These are phyloP conservation scores for Ceriops tagal DNA, from an alignment of 345 rosid species.

Conservation along the genomic window DNA sequence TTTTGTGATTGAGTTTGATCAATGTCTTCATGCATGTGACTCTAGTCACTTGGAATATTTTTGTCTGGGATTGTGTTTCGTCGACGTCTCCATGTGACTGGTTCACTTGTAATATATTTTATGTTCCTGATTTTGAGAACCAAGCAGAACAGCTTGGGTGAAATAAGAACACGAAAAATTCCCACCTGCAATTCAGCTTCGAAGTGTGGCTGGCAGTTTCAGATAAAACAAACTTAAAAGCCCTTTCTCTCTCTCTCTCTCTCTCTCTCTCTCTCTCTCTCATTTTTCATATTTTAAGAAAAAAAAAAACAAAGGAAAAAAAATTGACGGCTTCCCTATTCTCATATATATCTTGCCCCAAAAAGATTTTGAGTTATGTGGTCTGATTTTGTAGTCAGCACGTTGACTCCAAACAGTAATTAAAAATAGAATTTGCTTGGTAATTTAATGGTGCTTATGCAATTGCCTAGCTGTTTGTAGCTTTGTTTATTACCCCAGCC, in stretches of 20 bases:
- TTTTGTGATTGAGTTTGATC: neutral
- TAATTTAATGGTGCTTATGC: too few species aligned
- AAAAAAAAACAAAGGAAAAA: neutral
- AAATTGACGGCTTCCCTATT: neutral
- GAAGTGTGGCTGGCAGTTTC: neutral
- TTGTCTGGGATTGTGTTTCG: neutral
- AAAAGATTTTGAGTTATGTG: neutral
- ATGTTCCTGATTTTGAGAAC: neutral
- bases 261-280: too few species aligned
- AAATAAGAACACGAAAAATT: neutral
- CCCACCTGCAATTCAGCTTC: slow-evolving; percentile 6
- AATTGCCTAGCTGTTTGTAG: too few species aligned
- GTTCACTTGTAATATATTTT: too few species aligned
- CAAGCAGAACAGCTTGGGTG: neutral
- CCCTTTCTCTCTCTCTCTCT: neutral
- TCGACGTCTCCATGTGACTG: neutral
- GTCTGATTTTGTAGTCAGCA: too few species aligned
- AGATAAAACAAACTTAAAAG: slow-evolving; percentile 7
- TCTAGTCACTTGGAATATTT: too few species aligned
- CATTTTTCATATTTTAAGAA: neutral
- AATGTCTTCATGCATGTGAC: too few species aligned
- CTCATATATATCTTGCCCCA: neutral
- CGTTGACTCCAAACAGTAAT: too few species aligned
- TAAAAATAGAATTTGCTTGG: too few species aligned
- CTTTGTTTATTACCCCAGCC: too few species aligned